These are phyloP conservation scores for Austroboletus novae-zelandiae DNA, from an alignment of 1,284 basidiomycete genomes.

Conservation along the genomic window DNA sequence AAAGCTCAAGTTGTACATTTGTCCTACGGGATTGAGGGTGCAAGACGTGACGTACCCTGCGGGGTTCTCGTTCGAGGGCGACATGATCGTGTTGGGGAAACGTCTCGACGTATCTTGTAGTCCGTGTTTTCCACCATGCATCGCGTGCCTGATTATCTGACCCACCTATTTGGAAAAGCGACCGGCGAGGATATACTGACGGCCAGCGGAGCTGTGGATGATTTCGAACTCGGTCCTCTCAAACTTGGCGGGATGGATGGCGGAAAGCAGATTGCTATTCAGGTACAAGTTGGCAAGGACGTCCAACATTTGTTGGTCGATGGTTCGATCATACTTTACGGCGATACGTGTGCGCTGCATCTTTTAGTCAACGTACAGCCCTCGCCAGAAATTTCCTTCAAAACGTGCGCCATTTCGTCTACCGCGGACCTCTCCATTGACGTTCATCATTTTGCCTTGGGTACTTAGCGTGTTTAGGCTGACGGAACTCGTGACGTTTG, in stretches of 20 bases:
- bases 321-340: conserved; percentile 6
- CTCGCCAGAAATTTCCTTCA: conserved; percentile 5
- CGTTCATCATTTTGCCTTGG: background rate
- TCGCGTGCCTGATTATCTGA: no score
- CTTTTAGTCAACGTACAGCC: conserved; percentile 7
- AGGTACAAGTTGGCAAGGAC: conserved; percentile 6
- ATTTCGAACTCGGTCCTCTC: conserved; percentile 7
- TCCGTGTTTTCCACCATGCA: background rate
- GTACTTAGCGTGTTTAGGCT: conserved; percentile 6
- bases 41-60: conserved; percentile 5
- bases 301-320: conserved; percentile 7
- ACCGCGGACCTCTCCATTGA: background rate
- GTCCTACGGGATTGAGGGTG: background rate
- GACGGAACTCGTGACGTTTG: conserved; percentile 6
- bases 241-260: conserved; percentile 2
- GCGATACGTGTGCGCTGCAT: conserved; percentile 1
- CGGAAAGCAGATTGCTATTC: conserved; percentile 2
- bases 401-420: background rate
- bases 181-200: background rate
- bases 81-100: conserved; percentile 9
- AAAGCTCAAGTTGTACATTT: conserved; percentile 1
- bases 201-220: conserved; percentile 2
- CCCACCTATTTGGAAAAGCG: background rate
- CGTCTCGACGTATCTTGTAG: conserved; percentile 1
- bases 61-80: conserved; percentile 8